Conservation (phyloP, 2,329 filamentous ascomycete species). For the Fusarium xyrophilum region DNA sequence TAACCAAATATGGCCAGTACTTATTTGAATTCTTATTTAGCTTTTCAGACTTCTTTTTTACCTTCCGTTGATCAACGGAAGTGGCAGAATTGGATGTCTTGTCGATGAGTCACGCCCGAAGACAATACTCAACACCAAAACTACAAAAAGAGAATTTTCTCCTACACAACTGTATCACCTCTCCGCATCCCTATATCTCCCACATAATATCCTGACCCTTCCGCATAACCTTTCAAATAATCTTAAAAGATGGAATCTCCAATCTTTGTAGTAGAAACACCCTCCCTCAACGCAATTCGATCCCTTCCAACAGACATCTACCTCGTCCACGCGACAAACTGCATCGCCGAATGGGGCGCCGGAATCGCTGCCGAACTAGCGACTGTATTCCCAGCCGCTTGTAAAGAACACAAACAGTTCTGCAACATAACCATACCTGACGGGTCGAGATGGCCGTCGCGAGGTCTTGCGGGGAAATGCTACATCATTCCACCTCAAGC, state of each 20-base stretch:
- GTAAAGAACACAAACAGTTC: slow-evolving; percentile 35
- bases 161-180: background rate
- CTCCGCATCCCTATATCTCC: rapidly evolving
- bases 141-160: background rate
- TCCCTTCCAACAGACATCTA: slow-evolving; percentile 24
- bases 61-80: background rate
- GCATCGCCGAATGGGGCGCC: slow-evolving; percentile 43
- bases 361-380: slow-evolving; percentile 42
- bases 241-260: slow-evolving; percentile 4
- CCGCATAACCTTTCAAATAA: rapidly evolving
- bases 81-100: background rate
- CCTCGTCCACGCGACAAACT: slow-evolving; percentile 45
- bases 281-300: slow-evolving; percentile 24
- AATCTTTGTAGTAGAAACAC: slow-evolving; percentile 15
- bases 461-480: slow-evolving; percentile 38
- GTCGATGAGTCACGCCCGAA: slow-evolving; percentile 1
- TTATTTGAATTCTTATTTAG: rapidly evolving
- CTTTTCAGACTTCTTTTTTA: rapidly evolving
- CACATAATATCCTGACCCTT: rapidly evolving
- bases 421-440: slow-evolving; percentile 32
- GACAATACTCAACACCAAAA: too few species aligned
- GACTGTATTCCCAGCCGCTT: slow-evolving; percentile 38
- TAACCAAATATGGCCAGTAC: background rate
- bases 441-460: slow-evolving; percentile 23
- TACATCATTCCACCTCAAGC: slow-evolving; percentile 42